Evolutionary conservation across 352 stramenopile genomes (phyloP).

Genomic region (Blastocystis sp.): DNA sequence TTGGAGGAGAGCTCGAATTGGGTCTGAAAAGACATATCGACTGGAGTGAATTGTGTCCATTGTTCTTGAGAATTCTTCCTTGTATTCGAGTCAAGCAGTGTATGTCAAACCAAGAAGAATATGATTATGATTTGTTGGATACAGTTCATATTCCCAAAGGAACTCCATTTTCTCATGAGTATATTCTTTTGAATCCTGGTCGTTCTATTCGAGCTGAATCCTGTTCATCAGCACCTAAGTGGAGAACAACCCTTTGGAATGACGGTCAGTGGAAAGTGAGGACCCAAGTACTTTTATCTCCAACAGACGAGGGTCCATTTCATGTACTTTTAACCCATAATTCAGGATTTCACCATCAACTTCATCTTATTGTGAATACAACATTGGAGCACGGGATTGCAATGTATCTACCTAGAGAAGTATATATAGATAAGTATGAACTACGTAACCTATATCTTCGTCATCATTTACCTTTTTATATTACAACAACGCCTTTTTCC

Average conservation of each 20-base stretch:
- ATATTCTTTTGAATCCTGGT: neutral
- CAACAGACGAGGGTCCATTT: neutral
- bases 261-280: neutral
- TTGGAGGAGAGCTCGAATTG: neutral
- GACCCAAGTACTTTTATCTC: neutral
- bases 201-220: neutral
- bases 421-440: conserved; percentile 10
- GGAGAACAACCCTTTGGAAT: neutral
- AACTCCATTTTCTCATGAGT: neutral
- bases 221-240: neutral
- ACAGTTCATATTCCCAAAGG: neutral
- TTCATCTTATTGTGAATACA: neutral
- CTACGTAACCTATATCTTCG: neutral
- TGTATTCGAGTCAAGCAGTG: neutral
- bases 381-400: neutral
- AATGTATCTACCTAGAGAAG: neutral
- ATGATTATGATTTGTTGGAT: neutral
- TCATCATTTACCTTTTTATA: neutral
- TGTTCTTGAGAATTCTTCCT: neutral
- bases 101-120: neutral
- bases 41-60: neutral
- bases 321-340: neutral
- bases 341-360: neutral
- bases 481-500: neutral
- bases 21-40: neutral